Percentiles rank a stretch among this genome's conserved stretches.
Evolutionary conservation across 1,139 yeast genomes (phyloP).

Genomic region (Blastobotrys apis): DNA sequence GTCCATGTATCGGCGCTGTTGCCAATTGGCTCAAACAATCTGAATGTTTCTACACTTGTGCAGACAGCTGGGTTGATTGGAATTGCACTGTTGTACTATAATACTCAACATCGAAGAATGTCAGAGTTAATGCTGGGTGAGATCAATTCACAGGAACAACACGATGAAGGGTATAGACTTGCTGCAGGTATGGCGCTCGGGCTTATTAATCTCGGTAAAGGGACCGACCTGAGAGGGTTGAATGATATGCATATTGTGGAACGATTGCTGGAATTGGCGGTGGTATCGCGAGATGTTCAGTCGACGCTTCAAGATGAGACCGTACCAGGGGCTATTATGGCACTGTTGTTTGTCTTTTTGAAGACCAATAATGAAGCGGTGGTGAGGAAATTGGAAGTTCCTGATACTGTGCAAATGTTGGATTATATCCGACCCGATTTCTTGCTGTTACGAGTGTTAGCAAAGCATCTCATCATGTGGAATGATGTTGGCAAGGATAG

Average conservation of each 20-base stretch:
- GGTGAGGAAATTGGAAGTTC: conserved; percentile 62
- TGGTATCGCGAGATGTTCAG: conserved; percentile 64
- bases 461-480: conserved; percentile 78
- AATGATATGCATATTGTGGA: conserved; percentile 72
- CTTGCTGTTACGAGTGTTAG: conserved; percentile 62
- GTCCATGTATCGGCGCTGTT: conserved; percentile 90
- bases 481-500: conserved; percentile 48
- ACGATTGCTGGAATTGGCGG: conserved; percentile 55
- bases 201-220: conserved; percentile 77
- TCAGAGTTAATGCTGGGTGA: conserved; percentile 61
- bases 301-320: conserved; percentile 65
- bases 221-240: conserved; percentile 56
- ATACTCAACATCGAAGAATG: conserved; percentile 81
- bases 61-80: conserved; percentile 93
- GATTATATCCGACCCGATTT: conserved; percentile 82
- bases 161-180: conserved; percentile 73
- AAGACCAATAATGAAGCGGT: conserved; percentile 58
- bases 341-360: conserved; percentile 69
- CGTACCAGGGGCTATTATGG: conserved; percentile 75
- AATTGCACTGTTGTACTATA: conserved; percentile 76
- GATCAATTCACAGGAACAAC: conserved; percentile 20
- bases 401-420: conserved; percentile 55
- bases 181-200: conserved; percentile 92
- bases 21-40: conserved; percentile 86
- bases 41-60: conserved; percentile 76